Evolutionary conservation across 2,329 filamentous ascomycete genomes (phyloP), one percentile per base, ranked within the genome.

Genomic region (Simplicillium sp.): DNA sequence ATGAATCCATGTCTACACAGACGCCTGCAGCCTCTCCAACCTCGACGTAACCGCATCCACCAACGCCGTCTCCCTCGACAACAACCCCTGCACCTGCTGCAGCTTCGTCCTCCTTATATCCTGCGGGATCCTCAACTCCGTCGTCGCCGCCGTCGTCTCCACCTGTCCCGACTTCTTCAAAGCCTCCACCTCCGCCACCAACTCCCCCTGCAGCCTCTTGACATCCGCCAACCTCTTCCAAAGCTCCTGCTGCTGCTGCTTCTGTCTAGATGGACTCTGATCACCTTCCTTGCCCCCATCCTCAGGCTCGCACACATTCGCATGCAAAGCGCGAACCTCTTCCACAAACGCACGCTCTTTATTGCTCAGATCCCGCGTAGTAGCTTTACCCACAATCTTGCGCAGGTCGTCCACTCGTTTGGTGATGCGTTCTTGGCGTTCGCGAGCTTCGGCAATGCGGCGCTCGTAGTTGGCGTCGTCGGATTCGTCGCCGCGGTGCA

Each of bases 11-110:
- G n/a, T n/a, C 46, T 52, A 61, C 50, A 55, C 40, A 31, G 46
- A 46, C n/a, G 57, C 47, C 46, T 67, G 62, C 40, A 86, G 60
- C 46, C 68, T 72, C 56, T 81, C 75, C 46, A 87, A 59, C 42
- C 81, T 68, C 42, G 68, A 68, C 48, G 72, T 78, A 16, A 84
- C 73, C 16, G 77, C 81, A 49, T 85, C 80, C 7, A 86, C 76
- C 51, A 86, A 58, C 5, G 79, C 79, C 36, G 75, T 75, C 60
- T 87, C 81, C 20, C 82, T 66, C 43, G 82, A 77, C 48, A 87
- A 60, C 44, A 84, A 58, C 20, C 62, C 62, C 59, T 77, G 77
- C 16, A 86, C 77, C 54, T 83, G 73, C 42, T 68, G 67, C 48
- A 85, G 59, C 60, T 83, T 84, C 38, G 68, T 72, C 59, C 70